phyloP scores from a whole-genome alignment of 805 yeast genomes.

The Sugiyamaella mastotermitis region DNA sequence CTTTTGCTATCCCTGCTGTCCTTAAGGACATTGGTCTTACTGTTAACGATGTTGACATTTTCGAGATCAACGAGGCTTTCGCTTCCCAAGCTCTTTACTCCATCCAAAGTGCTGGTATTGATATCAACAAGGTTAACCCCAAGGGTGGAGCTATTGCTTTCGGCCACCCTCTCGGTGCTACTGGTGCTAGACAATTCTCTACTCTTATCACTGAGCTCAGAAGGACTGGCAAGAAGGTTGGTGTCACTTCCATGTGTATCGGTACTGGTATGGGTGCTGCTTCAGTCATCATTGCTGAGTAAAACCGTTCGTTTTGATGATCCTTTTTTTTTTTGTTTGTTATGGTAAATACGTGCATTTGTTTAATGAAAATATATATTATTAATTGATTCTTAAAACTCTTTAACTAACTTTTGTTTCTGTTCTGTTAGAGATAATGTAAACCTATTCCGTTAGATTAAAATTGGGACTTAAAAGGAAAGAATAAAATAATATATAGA shows the following conservation, averaged over 20 bases:
- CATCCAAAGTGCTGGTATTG: slow-evolving; percentile 59
- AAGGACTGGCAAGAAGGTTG: slow-evolving; percentile 62
- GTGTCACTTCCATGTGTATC: slow-evolving; percentile 93
- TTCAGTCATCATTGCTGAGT: slow-evolving; percentile 71
- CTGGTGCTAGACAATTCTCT: slow-evolving; percentile 91
- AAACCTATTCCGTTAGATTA: too few relatives aligned
- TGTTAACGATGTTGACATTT: slow-evolving; percentile 62
- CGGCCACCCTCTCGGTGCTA: slow-evolving; percentile 90
- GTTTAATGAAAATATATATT: not conserved
- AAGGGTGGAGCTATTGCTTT: slow-evolving; percentile 96
- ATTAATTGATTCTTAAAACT: not conserved
- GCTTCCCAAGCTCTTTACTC: slow-evolving; percentile 91
- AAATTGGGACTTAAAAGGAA: too few relatives aligned
- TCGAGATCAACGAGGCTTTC: slow-evolving; percentile 93
- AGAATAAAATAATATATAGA: not conserved
- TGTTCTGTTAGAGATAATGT: too few relatives aligned
- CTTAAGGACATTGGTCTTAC: slow-evolving; percentile 55
- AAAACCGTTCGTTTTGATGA: not conserved
- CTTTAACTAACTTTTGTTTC: too few relatives aligned
- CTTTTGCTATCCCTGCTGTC: slow-evolving; percentile 84
- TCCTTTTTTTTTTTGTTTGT: slow-evolving; percentile 1
- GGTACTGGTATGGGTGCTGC: slow-evolving; percentile 99
- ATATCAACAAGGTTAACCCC: slow-evolving; percentile 69
- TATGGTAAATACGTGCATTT: not conserved
- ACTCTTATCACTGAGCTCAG: slow-evolving; percentile 77